Conservation (phyloP, 139 green algal genomes). For the Chlamydomonas sphaeroides region DNA sequence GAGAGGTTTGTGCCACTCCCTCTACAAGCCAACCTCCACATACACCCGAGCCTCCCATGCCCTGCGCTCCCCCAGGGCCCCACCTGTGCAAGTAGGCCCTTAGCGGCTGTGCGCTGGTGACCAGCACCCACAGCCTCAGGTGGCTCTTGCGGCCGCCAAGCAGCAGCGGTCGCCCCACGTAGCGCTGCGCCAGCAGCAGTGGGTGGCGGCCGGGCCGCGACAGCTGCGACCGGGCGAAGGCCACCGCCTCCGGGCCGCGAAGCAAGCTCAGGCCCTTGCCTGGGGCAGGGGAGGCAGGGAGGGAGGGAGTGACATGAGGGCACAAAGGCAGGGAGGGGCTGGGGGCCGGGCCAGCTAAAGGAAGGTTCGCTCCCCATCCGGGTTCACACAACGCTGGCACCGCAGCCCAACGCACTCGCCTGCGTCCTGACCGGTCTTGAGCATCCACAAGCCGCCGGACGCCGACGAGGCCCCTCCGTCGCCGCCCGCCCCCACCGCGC, state of each 20-base stretch:
- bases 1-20: too few relatives aligned
- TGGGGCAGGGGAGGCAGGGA: neutral
- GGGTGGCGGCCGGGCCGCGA: neutral
- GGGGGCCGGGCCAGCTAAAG: neutral
- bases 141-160: constrained; percentile 66
- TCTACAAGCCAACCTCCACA: too few relatives aligned
- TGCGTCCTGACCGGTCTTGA: constrained; percentile 68
- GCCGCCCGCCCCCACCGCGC: neutral
- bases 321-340: neutral
- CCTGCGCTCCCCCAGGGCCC: neutral
- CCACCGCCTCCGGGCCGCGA: constrained; percentile 25
- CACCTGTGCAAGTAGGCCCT: constrained; percentile 59
- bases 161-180: constrained; percentile 56
- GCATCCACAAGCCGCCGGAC: too few relatives aligned
- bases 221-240: constrained; percentile 7
- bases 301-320: neutral
- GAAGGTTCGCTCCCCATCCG: too few relatives aligned
- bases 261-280: constrained; percentile 58
- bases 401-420: neutral
- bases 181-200: constrained; percentile 63
- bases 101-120: constrained; percentile 54
- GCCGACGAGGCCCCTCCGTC: too few relatives aligned
- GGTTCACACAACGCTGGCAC: neutral
- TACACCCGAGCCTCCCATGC: too few relatives aligned
- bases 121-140: constrained; percentile 66